A percentile compares a stretch with the other conserved stretches of the same genome.
phyloP scores from a whole-genome alignment of 139 green algal species.

The Tetraselmis chui region DNA sequence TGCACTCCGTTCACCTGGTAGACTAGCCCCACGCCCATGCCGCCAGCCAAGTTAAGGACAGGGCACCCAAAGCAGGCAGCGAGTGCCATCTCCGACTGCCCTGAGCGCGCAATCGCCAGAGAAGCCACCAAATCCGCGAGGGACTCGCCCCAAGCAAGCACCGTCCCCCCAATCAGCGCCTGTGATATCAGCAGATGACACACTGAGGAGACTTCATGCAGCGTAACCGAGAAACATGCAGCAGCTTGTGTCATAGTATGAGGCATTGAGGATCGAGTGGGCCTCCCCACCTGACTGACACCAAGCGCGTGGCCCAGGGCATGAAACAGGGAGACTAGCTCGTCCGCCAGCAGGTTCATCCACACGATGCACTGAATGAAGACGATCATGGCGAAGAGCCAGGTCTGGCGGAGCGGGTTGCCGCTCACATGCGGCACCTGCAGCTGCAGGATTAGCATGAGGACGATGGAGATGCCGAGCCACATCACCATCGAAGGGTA shows the following conservation, averaged over 20 bases:
- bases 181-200: constrained; percentile 8
- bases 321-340: constrained; percentile 38
- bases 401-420: neutral
- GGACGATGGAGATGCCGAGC: neutral
- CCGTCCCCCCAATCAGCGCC: constrained; percentile 38
- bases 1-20: neutral
- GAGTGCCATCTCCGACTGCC: constrained; percentile 37
- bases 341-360: constrained; percentile 26
- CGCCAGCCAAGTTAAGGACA: constrained; percentile 40
- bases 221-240: too few relatives aligned
- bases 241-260: too few relatives aligned
- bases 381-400: neutral
- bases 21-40: constrained; percentile 11
- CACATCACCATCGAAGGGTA: neutral
- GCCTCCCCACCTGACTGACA: neutral
- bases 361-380: constrained; percentile 25
- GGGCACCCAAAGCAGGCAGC: constrained; percentile 39
- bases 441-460: neutral
- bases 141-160: constrained; percentile 44
- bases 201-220: too few relatives aligned
- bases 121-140: constrained; percentile 38
- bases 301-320: constrained; percentile 13
- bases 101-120: constrained; percentile 17
- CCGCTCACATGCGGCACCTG: neutral
- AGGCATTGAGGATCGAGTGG: too few relatives aligned